Evolutionary conservation across 164 flowering plant species (phyloP).

Genomic region (Malania oleifera): DNA sequence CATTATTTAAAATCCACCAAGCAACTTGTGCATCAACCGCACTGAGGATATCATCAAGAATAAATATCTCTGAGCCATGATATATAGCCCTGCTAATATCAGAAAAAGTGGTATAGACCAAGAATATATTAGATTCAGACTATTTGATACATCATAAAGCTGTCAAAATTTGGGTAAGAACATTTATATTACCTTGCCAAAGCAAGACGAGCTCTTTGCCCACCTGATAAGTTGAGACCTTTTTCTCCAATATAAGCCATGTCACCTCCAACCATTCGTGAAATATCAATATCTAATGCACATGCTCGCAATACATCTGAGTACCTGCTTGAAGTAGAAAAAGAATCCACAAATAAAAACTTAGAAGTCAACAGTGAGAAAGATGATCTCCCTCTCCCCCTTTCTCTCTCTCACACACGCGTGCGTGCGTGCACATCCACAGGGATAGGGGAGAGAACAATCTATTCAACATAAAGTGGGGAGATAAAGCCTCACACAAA

Average conservation of each 20-base stretch:
- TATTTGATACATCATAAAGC: background rate
- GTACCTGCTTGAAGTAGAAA: conserved; percentile 41
- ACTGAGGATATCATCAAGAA: conserved; percentile 95
- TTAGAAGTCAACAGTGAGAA: no score
- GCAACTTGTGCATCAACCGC: conserved; percentile 98
- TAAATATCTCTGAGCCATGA: conserved; percentile 48
- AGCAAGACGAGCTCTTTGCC: conserved; percentile 92
- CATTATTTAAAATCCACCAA: conserved; percentile 58
- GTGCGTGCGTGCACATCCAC: no score
- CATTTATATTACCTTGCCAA: conserved; percentile 61
- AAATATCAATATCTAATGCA: conserved; percentile 75
- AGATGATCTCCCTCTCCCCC: no score
- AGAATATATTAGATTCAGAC: background rate
- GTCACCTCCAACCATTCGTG: conserved; percentile 81
- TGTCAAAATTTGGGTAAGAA: background rate
- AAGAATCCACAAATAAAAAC: conserved; percentile 2
- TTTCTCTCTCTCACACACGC: no score
- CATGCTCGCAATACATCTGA: conserved; percentile 61
- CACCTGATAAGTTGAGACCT: conserved; percentile 89
- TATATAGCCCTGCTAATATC: conserved; percentile 68
- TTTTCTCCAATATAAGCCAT: conserved; percentile 78
- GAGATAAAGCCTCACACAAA: no score
- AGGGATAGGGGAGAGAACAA: no score
- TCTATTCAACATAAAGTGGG: no score
- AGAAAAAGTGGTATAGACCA: conserved; percentile 3